Percentiles rank a stretch among this genome's conserved stretches.
Conservation (phyloP, 305 asterid species). For the Fraxinus ornus region DNA sequence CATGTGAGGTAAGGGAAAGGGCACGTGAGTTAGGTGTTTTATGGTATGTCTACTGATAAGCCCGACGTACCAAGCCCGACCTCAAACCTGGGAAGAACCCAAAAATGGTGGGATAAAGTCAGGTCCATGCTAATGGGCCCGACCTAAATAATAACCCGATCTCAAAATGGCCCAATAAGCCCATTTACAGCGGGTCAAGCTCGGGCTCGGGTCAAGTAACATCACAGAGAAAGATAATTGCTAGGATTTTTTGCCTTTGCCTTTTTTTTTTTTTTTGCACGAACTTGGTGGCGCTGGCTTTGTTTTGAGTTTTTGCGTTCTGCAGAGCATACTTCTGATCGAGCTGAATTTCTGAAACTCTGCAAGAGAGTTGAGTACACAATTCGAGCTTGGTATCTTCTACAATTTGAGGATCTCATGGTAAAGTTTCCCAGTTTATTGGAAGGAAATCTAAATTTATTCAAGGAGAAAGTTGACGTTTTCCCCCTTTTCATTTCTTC, state of each 20-base stretch:
- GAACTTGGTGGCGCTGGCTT: background rate
- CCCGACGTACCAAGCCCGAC: too few relatives aligned
- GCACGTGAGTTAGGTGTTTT: too few relatives aligned
- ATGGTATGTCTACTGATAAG: too few relatives aligned
- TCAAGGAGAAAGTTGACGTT: background rate
- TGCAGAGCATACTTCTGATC: conserved; percentile 84
- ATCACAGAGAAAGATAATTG: background rate
- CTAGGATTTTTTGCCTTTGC: background rate
- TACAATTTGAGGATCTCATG: conserved; percentile 99
- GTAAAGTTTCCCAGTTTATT: conserved; percentile 32
- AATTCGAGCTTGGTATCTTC: conserved; percentile 93
- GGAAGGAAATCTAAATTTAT: background rate
- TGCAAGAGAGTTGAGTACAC: conserved; percentile 98
- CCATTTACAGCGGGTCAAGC: too few relatives aligned
- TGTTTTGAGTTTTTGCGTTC: conserved; percentile 3
- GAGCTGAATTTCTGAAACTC: conserved; percentile 88
- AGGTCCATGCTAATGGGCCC: too few relatives aligned
- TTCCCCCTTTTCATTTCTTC: background rate
- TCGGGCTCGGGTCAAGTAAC: too few relatives aligned
- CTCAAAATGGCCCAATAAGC: too few relatives aligned
- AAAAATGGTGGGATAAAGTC: too few relatives aligned
- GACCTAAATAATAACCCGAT: too few relatives aligned
- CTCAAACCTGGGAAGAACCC: too few relatives aligned
- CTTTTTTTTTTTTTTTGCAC: too few relatives aligned
- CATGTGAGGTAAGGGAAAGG: too few relatives aligned